A percentile compares a stretch with the other conserved stretches of the same genome.
Evolutionary conservation across 1,284 basidiomycete species (phyloP).

Genomic region (Irpex lacteus): DNA sequence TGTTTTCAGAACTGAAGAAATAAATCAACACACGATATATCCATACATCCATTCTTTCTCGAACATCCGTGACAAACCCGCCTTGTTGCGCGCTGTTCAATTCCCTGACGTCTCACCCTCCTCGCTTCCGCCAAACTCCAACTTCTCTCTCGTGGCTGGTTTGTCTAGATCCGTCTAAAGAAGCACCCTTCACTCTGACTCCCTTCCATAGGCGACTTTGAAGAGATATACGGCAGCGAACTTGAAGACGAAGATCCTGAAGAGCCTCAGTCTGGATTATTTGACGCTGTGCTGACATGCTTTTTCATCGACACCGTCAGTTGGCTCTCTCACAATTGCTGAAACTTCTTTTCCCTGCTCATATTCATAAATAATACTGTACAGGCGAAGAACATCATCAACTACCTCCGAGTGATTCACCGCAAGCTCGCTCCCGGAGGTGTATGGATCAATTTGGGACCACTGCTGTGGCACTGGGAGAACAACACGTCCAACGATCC

Average conservation of each 20-base stretch:
- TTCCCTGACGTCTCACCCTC: slow-evolving; percentile 87
- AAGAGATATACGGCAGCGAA: slow-evolving; percentile 83
- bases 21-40: slow-evolving; percentile 73
- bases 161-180: background rate
- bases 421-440: slow-evolving; percentile 78
- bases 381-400: slow-evolving; percentile 89
- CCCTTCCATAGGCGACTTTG: slow-evolving; percentile 73
- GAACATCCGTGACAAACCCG: slow-evolving; percentile 60
- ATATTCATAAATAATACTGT: background rate
- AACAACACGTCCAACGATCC: slow-evolving; percentile 79
- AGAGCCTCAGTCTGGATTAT: slow-evolving; percentile 71
- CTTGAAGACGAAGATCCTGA: slow-evolving; percentile 33
- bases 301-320: slow-evolving; percentile 96
- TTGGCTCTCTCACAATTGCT: slow-evolving; percentile 10
- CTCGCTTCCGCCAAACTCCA: slow-evolving; percentile 52
- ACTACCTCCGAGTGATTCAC: slow-evolving; percentile 84
- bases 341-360: background rate
- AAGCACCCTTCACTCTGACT: background rate
- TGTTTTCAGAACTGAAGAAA: slow-evolving; percentile 43
- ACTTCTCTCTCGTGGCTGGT: slow-evolving; percentile 79
- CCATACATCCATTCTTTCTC: slow-evolving; percentile 92
- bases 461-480: slow-evolving; percentile 95
- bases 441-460: slow-evolving; percentile 92
- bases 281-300: slow-evolving; percentile 91
- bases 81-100: slow-evolving; percentile 64